Evolutionary conservation across 768 basidiomycete species (phyloP), one percentile per base, ranked within the genome.

Genomic region (Russula ochroleuca): DNA sequence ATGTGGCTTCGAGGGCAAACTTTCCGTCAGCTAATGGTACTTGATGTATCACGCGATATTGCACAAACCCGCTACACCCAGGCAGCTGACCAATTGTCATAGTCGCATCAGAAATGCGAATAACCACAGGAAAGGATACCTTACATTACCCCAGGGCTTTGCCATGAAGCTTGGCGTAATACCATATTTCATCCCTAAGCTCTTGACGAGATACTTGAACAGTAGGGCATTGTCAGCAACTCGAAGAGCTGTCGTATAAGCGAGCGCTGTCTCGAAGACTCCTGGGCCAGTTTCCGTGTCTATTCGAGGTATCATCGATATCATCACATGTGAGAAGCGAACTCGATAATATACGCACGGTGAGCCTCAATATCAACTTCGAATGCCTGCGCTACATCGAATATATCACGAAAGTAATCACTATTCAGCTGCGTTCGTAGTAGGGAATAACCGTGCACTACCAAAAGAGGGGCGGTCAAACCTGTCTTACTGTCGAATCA

Each of bases 101-200:
- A 45, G 15, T 37, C 5, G 7, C 5, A 31, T 68, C n/a, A 60
- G 43, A 63, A 25, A 21, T 19, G 14, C 5, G 33, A 31, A 31
- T 38, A 15, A 37, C 37, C 14, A 19, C 15, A 53, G 9, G 38
- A 47, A 35, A 66, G 13, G 6, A 33, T 25, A 2, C 53, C 9
- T 38, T 71, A 94, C 94, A 70, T 92, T 86, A 37, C 86, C 87
- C 90, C 92, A 97, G 28, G 95, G 95, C 70, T 98, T 98, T 0
- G 95, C 94, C 96, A 98, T 98, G 76, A 99, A 99, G 64, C 92
- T 96, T 1, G 97, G 96, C 43, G 93, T 83, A 60, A 99, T 79
- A 10, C 89, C 90, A 67, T 90, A 80, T 72, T 87, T 85, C 82
- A 97, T 90, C 0, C 96, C 96, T 2, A 96, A 76, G 63, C 92